Conservation (phyloP, 768 basidiomycete species). For the Kwoniella bestiolae region DNA sequence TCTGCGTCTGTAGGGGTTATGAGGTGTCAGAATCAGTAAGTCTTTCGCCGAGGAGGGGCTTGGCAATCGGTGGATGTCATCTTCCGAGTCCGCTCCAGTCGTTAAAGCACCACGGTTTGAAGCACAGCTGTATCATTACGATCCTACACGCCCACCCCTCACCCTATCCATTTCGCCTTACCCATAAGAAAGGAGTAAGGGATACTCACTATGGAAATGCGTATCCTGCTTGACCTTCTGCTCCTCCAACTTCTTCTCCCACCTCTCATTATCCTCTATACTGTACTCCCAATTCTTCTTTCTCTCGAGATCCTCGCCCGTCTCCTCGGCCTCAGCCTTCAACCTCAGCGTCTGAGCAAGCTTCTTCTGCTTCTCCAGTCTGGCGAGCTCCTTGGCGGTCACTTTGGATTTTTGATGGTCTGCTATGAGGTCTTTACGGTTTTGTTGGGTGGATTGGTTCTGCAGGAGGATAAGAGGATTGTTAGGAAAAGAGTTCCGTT, state of each 20-base stretch:
- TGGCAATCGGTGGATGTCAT: too few species aligned
- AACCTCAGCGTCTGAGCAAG: constrained; percentile 81
- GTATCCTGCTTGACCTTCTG: constrained; percentile 72
- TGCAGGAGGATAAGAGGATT: constrained; percentile 50
- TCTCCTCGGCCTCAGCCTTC: constrained; percentile 86
- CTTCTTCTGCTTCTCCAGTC: constrained; percentile 86
- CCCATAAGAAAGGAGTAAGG: neutral
- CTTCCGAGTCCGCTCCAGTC: too few species aligned
- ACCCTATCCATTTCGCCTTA: too few species aligned
- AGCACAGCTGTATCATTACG: too few species aligned
- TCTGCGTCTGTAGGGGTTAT: constrained; percentile 71
- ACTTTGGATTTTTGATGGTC: constrained; percentile 79
- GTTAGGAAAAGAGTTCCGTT: neutral
- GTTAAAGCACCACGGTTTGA: too few species aligned
- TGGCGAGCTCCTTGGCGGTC: constrained; percentile 75
- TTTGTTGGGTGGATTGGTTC: constrained; percentile 78
- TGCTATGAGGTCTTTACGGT: constrained; percentile 81
- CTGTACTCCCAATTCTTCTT: constrained; percentile 94
- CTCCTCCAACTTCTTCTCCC: constrained; percentile 78
- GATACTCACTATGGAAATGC: constrained; percentile 75
- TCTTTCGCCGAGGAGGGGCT: too few species aligned
- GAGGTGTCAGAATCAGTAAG: too few species aligned
- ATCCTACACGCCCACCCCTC: too few species aligned
- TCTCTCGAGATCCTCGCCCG: constrained; percentile 88
- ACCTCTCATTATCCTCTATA: constrained; percentile 91